Conservation (phyloP, 2,329 filamentous ascomycete species). For the Colletotrichum tanaceti region DNA sequence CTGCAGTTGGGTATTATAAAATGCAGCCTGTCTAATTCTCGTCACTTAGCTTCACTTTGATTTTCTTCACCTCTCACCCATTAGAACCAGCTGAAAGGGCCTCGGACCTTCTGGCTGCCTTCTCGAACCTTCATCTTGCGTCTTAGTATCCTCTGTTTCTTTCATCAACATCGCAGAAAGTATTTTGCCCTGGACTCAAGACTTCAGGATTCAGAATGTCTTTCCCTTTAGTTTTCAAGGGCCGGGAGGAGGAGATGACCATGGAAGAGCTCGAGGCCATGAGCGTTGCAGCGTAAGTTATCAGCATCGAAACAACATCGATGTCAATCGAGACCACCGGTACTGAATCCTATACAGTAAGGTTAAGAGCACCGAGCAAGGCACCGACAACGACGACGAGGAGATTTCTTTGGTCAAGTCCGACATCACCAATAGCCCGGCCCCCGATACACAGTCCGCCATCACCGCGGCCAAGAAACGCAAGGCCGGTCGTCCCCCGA, state of each 20-base stretch:
- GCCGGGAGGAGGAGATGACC: conserved; percentile 15
- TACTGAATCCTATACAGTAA: conserved; percentile 12
- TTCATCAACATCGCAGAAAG: neutral
- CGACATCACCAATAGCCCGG: conserved; percentile 7
- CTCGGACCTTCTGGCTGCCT: neutral
- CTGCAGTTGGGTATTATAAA: neutral
- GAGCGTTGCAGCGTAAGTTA: neutral
- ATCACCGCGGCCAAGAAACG: conserved; percentile 6
- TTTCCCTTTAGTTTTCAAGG: conserved; percentile 33
- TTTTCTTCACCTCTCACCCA: neutral
- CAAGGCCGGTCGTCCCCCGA: conserved; percentile 9
- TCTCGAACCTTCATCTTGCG: neutral
- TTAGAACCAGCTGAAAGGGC: neutral
- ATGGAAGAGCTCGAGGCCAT: conserved; percentile 15
- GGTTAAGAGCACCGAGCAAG: neutral
- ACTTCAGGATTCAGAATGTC: conserved; percentile 30
- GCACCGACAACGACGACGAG: neutral
- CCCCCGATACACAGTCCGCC: neutral
- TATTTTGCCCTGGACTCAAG: neutral
- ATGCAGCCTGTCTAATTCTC: neutral
- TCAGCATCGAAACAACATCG: neutral
- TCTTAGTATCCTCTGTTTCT: no score
- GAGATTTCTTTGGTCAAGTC: conserved; percentile 19
- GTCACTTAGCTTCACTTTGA: neutral
- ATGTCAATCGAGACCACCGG: neutral